phyloP scores from a whole-genome alignment of 305 asterid genomes.

The Fraxinus latifolia region DNA sequence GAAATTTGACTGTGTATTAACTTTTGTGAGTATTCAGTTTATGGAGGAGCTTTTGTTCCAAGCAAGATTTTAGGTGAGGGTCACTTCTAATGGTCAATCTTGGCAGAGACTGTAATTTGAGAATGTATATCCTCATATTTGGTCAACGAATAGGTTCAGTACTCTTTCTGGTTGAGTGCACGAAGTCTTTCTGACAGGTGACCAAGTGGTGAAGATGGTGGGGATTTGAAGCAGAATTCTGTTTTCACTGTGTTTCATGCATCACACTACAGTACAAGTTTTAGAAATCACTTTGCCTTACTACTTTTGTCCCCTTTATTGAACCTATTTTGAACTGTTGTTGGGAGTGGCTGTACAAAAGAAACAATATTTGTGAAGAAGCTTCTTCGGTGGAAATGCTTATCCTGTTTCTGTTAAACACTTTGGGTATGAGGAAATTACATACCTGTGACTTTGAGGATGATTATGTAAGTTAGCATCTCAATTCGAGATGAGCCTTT shows the following conservation, averaged over 20 bases:
- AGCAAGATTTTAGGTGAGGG: conserved; percentile 9
- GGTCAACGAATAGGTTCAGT: conserved; percentile 7
- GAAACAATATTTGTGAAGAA: background rate
- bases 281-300: background rate
- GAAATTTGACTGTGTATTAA: background rate
- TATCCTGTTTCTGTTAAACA: background rate
- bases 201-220: conserved; percentile 15
- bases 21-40: conserved; percentile 8
- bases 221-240: background rate
- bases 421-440: background rate
- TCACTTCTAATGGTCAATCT: conserved; percentile 8
- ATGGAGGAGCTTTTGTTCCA: conserved; percentile 14
- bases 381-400: conserved; percentile 14
- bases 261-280: conserved; percentile 11
- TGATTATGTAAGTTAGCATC: conserved; percentile 19
- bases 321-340: conserved; percentile 1
- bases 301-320: background rate
- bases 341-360: background rate
- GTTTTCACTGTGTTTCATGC: conserved; percentile 11
- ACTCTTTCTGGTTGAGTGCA: conserved; percentile 14
- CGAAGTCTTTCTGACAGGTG: conserved; percentile 15
- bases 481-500: background rate
- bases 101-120: conserved; percentile 18
- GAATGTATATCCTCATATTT: conserved; percentile 6
- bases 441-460: conserved; percentile 19